phyloP scores from a whole-genome alignment of 768 basidiomycete genomes.

The Neoboletus brunneissimus region DNA sequence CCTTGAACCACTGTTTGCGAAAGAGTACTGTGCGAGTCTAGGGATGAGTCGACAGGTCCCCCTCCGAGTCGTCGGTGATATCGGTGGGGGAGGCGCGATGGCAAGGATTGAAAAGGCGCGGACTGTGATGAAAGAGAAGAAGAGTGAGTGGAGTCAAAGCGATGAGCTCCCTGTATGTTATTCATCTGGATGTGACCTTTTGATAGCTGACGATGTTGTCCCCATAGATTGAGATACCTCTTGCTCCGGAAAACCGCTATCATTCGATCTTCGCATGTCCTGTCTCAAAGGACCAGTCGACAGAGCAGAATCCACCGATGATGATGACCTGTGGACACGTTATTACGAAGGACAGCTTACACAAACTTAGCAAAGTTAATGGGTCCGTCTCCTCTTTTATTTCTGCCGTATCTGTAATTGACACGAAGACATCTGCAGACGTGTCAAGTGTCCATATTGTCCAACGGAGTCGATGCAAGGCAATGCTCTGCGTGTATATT shows the following conservation, averaged over 20 bases:
- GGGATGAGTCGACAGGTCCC: conserved; percentile 90
- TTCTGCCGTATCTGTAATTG: not conserved
- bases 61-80: conserved; percentile 84
- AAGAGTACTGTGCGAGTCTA: conserved; percentile 83
- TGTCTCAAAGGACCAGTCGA: conserved; percentile 96
- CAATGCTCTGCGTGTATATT: conserved; percentile 62
- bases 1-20: conserved; percentile 78
- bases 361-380: conserved; percentile 83
- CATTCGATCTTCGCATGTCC: conserved; percentile 98
- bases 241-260: conserved; percentile 83
- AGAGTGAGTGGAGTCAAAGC: conserved; percentile 88
- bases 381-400: conserved; percentile 52
- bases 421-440: conserved; percentile 41
- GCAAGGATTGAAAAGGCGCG: conserved; percentile 92
- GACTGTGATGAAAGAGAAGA: conserved; percentile 88
- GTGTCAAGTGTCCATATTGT: conserved; percentile 97
- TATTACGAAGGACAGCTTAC: conserved; percentile 87
- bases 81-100: conserved; percentile 89
- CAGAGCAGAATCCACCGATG: conserved; percentile 93
- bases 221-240: conserved; percentile 85
- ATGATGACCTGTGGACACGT: conserved; percentile 98
- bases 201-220: not conserved
- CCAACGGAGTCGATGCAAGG: conserved; percentile 69
- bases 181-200: not conserved
- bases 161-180: conserved; percentile 79